These are phyloP conservation scores for Phycomyces nitens DNA, from an alignment of 192 early-diverging fungal genomes.

Conservation along the genomic window DNA sequence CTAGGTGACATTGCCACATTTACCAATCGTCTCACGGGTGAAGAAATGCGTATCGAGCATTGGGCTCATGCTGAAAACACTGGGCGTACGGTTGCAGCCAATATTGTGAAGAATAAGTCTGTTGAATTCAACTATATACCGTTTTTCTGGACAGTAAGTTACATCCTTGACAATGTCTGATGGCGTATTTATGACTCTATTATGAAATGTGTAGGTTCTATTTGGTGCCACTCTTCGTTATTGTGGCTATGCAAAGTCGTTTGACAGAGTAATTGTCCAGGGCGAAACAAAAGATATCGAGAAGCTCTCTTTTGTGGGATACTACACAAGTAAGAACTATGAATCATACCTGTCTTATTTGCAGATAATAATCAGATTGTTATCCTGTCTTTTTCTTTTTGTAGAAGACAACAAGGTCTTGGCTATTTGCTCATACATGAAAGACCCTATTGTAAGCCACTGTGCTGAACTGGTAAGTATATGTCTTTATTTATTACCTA, in stretches of 20 bases:
- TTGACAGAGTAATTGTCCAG: constrained; percentile 50
- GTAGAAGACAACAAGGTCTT: constrained; percentile 34
- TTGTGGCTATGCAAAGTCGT: constrained; percentile 46
- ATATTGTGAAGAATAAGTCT: constrained; percentile 23
- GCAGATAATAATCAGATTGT: no score
- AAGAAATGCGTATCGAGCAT: constrained; percentile 52
- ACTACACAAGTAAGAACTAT: constrained; percentile 30
- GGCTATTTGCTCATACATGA: constrained; percentile 34
- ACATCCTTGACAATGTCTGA: neutral
- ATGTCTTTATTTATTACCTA: no score
- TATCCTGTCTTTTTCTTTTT: neutral
- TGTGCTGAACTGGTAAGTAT: constrained; percentile 30
- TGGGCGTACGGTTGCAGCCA: constrained; percentile 29
- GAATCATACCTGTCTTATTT: no score
- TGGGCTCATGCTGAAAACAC: constrained; percentile 49
- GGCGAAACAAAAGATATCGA: constrained; percentile 24
- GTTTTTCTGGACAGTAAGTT: constrained; percentile 55
- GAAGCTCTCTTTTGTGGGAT: constrained; percentile 27
- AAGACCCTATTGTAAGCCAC: constrained; percentile 40
- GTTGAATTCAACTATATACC: constrained; percentile 44
- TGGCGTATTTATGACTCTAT: neutral
- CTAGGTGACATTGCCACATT: constrained; percentile 55
- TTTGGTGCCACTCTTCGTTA: constrained; percentile 54
- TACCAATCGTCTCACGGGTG: constrained; percentile 42
- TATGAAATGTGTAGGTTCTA: constrained; percentile 23